Evolutionary conservation across 148 eudicot species (phyloP), one percentile per base, ranked within the genome.

Genomic region (Cornus controversa): DNA sequence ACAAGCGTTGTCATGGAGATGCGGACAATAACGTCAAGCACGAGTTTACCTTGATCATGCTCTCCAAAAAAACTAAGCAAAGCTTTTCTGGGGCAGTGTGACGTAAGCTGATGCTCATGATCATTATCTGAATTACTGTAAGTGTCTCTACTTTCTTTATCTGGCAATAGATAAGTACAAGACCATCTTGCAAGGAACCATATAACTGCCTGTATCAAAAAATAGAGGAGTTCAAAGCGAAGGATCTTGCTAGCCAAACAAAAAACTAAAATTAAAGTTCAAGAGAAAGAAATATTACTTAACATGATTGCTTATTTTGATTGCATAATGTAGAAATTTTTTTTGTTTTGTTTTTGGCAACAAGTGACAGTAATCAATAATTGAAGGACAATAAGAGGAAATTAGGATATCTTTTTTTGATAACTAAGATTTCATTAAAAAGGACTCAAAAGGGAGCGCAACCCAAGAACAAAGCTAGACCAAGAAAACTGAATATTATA

Each of bases 151-250:
- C 75, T 80, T 82, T 79, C 84, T 77, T 87, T 87, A 77, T 81
- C 76, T 76, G 94, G 80, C 93, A 96, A 82, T 67, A 96, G 82
- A 86, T 90, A 96, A 57, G 99, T 96, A 77, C 89, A 72, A 69
- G 95, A 90, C 99, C 99, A 96, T 72, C 99, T 88, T 25, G 97
- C 90, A 82, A 96, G 88, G 79, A 96, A 96, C 99, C 99, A 96
- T 80, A 92, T 85, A 69, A 92, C 69, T 79, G 95, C 99, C 99
- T 96, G 91, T 79, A 69, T 14, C 76, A 75, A 80, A 42, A 54
- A 79, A 5, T 34, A 23, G 40, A 42, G 50, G 29, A 10, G 70
- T 6, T 47, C 24, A 65, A 60, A 45, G 26, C 9, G 11, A 36
- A 31, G 18, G 70, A 60, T 29, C 2, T 60, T 60, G 0, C 64